Evolutionary conservation across 768 basidiomycete species (phyloP).

Genomic region (Omphalotus guepiniiformis): DNA sequence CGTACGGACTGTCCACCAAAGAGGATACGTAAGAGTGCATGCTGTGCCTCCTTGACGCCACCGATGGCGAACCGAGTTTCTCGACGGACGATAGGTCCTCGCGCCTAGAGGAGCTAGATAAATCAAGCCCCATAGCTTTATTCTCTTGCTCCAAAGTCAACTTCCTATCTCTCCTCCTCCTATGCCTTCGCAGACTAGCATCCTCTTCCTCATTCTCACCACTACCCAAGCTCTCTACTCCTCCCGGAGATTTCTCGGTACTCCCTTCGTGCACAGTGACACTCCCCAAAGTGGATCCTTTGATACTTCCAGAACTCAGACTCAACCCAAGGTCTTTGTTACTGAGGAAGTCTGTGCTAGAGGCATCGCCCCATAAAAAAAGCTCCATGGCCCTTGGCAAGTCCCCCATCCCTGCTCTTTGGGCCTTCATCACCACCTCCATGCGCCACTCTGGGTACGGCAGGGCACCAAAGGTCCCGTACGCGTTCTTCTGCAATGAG

Average conservation of each 20-base stretch:
- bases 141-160: constrained; percentile 16
- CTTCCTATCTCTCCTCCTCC: constrained; percentile 14
- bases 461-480: constrained; percentile 32
- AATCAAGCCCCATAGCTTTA: constrained; percentile 4
- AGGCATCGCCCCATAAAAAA: constrained; percentile 29
- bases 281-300: not conserved
- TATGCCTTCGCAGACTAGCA: constrained; percentile 18
- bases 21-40: not conserved
- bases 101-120: no score
- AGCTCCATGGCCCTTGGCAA: constrained; percentile 50
- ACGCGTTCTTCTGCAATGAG: not conserved
- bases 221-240: not conserved
- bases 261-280: not conserved
- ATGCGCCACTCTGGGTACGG: constrained; percentile 69
- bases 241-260: not conserved
- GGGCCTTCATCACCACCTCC: constrained; percentile 45
- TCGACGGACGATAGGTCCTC: no score
- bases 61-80: not conserved
- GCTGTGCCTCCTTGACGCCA: not conserved
- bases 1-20: not conserved
- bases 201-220: constrained; percentile 11
- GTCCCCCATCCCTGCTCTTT: constrained; percentile 56
- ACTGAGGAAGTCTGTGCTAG: constrained; percentile 7
- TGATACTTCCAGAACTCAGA: constrained; percentile 8
- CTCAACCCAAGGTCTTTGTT: constrained; percentile 3